Percentiles rank a stretch among this genome's conserved stretches.
phyloP scores from a whole-genome alignment of 495 filamentous ascomycete species.

The Podospora pseudocomata region DNA sequence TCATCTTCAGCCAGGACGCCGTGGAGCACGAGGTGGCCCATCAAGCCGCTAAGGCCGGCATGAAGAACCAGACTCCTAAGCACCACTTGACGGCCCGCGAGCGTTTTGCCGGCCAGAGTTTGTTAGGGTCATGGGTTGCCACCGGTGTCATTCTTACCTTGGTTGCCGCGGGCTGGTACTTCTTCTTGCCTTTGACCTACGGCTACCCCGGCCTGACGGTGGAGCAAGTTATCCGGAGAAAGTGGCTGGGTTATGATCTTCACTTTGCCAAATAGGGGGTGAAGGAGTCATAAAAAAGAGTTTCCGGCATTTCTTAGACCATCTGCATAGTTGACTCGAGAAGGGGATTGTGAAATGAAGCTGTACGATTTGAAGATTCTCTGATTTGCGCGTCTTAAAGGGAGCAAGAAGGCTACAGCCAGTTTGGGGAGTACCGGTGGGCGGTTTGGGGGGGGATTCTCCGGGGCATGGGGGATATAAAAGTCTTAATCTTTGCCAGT shows the following conservation, averaged over 20 bases:
- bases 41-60: slow-evolving; percentile 49
- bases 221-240: slow-evolving; percentile 74
- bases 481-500: background rate
- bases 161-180: slow-evolving; percentile 77
- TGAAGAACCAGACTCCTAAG: slow-evolving; percentile 43
- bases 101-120: slow-evolving; percentile 73
- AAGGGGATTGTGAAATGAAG: background rate
- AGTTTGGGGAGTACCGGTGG: slow-evolving; percentile 1
- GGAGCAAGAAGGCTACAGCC: background rate
- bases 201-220: slow-evolving; percentile 88
- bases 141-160: slow-evolving; percentile 61
- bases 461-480: slow-evolving; percentile 1
- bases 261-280: slow-evolving; percentile 88
- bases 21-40: slow-evolving; percentile 46
- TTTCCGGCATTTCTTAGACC: background rate
- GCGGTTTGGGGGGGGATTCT: slow-evolving; percentile 2
- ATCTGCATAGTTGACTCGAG: background rate
- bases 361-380: background rate
- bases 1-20: slow-evolving; percentile 89
- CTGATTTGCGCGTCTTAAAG: background rate
- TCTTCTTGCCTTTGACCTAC: slow-evolving; percentile 93
- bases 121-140: slow-evolving; percentile 76
- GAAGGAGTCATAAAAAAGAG: background rate
- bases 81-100: slow-evolving; percentile 69
- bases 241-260: slow-evolving; percentile 95